A percentile compares a stretch with the other conserved stretches of the same genome.
phyloP scores from a whole-genome alignment of 2,329 filamentous ascomycete species.

The Fusarium virguliforme region DNA sequence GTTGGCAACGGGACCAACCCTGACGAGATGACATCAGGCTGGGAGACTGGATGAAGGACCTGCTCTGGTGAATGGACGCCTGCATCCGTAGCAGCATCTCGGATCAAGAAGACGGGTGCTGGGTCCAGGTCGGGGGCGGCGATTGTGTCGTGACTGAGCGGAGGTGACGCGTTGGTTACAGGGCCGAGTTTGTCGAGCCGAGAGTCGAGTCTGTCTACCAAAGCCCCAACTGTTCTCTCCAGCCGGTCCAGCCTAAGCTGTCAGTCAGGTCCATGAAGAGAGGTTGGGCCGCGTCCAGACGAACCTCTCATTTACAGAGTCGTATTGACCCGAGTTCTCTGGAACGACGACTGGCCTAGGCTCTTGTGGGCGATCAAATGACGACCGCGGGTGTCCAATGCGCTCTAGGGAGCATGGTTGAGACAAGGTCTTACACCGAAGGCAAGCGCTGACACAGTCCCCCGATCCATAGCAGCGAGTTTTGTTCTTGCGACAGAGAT shows the following conservation, averaged over 20 bases:
- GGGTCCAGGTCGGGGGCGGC: constrained; percentile 22
- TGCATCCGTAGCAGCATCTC: constrained; percentile 50
- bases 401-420: constrained; percentile 43
- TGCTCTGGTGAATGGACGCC: constrained; percentile 43
- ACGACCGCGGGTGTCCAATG: too few species aligned
- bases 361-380: too few species aligned
- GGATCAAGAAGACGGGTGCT: constrained; percentile 50
- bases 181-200: constrained; percentile 10
- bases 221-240: constrained; percentile 24
- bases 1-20: constrained; percentile 40
- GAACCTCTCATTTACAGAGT: constrained; percentile 23
- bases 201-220: constrained; percentile 37
- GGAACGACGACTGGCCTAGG: neutral
- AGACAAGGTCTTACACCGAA: constrained; percentile 48
- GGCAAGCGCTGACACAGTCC: constrained; percentile 32
- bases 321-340: neutral
- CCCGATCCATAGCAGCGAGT: constrained; percentile 48
- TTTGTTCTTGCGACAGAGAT: constrained; percentile 48
- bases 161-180: neutral
- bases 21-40: constrained; percentile 42
- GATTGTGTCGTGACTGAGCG: neutral
- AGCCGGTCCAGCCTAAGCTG: constrained; percentile 33
- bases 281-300: neutral
- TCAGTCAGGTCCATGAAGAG: neutral
- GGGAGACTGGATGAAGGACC: neutral